phyloP scores from a whole-genome alignment of 2,329 filamentous ascomycete genomes.

The Talaromyces sp. region DNA sequence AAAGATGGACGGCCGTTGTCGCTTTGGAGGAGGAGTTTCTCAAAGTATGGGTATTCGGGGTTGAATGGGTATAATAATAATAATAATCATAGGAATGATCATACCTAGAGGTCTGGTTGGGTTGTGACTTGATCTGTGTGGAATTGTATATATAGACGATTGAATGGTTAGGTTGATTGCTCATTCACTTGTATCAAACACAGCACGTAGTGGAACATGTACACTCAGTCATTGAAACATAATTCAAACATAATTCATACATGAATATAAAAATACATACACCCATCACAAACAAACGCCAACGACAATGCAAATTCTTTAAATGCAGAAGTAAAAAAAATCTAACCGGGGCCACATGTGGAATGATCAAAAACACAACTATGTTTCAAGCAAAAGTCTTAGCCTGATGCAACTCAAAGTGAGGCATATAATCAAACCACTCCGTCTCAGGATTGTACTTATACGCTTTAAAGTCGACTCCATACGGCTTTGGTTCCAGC shows the following conservation, averaged over 20 bases:
- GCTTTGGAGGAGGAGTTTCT: slow-evolving; percentile 8
- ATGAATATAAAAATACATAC: too few relatives aligned
- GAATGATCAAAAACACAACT: too few relatives aligned
- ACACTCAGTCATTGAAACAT: neutral
- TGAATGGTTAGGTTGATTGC: neutral
- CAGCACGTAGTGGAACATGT: neutral
- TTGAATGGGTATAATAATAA: neutral
- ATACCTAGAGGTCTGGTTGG: too few relatives aligned
- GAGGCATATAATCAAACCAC: slow-evolving; percentile 80
- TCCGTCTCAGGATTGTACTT: slow-evolving; percentile 72
- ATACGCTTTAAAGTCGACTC: slow-evolving; percentile 94
- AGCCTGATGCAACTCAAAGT: slow-evolving; percentile 64
- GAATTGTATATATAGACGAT: neutral
- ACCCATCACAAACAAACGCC: neutral
- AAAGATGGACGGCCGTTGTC: slow-evolving; percentile 5
- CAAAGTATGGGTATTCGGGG: slow-evolving; percentile 5
- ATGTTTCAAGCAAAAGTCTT: slow-evolving; percentile 19
- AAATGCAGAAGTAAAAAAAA: too few relatives aligned
- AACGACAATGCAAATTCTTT: neutral
- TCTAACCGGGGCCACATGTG: too few relatives aligned
- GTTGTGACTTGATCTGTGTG: too few relatives aligned
- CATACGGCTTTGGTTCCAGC: slow-evolving; percentile 95
- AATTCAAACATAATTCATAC: neutral
- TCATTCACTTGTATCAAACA: neutral
- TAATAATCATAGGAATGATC: neutral